Evolutionary conservation across 2,329 filamentous ascomycete species (phyloP).

Genomic region (Cercospora nicotianae): DNA sequence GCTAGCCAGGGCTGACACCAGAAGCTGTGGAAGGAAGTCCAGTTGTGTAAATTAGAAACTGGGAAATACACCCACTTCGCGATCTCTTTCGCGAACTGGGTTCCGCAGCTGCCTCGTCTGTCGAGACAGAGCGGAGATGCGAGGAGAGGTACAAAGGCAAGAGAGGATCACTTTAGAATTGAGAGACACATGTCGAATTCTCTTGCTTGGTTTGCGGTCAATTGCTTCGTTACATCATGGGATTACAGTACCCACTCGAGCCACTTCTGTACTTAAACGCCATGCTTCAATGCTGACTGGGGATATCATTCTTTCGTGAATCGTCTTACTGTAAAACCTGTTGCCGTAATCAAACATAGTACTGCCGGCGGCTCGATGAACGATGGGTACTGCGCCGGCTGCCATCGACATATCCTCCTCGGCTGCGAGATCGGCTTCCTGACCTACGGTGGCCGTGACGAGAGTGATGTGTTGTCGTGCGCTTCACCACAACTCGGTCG

Average conservation of each 20-base stretch:
- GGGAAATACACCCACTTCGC: neutral
- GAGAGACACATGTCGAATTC: too few relatives aligned
- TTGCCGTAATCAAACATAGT: conserved; percentile 31
- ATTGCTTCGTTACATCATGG: neutral
- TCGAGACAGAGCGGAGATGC: neutral
- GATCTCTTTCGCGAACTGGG: too few relatives aligned
- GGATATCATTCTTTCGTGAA: conserved; percentile 2
- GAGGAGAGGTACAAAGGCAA: neutral
- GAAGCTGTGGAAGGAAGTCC: neutral
- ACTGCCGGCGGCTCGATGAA: conserved; percentile 33
- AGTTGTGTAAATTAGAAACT: neutral
- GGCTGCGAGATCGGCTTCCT: conserved; percentile 33
- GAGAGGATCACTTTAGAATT: neutral
- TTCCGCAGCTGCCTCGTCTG: too few relatives aligned
- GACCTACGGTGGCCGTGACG: conserved; percentile 47
- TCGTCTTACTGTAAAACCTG: neutral
- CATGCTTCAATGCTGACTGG: neutral
- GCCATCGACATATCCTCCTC: conserved; percentile 33
- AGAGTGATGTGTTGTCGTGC: conserved; percentile 53
- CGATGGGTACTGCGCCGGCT: conserved; percentile 29
- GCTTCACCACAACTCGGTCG: conserved; percentile 55
- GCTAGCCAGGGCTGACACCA: neutral
- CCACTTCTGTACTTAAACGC: neutral
- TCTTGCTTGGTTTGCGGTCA: neutral
- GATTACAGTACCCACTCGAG: neutral